Conservation (phyloP, 2,329 filamentous ascomycete species). For the Claviceps spartinae region DNA sequence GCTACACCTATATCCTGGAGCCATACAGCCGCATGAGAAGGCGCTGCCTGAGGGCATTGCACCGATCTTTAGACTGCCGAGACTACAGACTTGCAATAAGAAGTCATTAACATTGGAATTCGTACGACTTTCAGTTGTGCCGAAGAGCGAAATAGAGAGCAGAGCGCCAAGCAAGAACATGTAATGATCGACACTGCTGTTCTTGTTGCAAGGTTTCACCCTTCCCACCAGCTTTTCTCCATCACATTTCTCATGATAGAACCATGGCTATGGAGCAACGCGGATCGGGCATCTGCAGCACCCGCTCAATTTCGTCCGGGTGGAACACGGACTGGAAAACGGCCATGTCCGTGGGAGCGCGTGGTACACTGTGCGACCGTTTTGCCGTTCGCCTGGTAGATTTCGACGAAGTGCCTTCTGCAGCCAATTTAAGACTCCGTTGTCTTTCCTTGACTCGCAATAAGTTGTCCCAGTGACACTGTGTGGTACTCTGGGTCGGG, state of each 20-base stretch:
- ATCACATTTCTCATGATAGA: conserved; percentile 19
- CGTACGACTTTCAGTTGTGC: no score
- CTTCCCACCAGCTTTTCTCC: background rate
- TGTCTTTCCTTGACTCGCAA: conserved; percentile 33
- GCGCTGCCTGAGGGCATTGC: no score
- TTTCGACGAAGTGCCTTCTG: conserved; percentile 13
- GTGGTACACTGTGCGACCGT: no score
- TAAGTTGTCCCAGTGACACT: conserved; percentile 40
- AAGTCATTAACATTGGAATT: no score
- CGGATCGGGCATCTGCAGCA: conserved; percentile 38
- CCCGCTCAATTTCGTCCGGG: conserved; percentile 32
- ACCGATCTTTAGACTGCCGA: no score
- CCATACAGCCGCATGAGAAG: no score
- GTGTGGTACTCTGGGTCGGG: conserved; percentile 35
- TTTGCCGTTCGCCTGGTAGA: background rate
- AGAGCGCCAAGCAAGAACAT: conserved; percentile 16
- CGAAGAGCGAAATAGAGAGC: conserved; percentile 5
- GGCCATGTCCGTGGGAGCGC: conserved; percentile 30
- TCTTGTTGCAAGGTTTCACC: no score
- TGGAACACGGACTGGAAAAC: conserved; percentile 43
- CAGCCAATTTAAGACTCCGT: conserved; percentile 20
- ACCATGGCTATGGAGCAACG: conserved; percentile 42
- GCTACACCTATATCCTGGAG: no score
- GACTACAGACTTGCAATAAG: no score
- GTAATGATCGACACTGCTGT: no score